Conservation (phyloP, 768 basidiomycete species). For the Boletus eberwhitei region DNA sequence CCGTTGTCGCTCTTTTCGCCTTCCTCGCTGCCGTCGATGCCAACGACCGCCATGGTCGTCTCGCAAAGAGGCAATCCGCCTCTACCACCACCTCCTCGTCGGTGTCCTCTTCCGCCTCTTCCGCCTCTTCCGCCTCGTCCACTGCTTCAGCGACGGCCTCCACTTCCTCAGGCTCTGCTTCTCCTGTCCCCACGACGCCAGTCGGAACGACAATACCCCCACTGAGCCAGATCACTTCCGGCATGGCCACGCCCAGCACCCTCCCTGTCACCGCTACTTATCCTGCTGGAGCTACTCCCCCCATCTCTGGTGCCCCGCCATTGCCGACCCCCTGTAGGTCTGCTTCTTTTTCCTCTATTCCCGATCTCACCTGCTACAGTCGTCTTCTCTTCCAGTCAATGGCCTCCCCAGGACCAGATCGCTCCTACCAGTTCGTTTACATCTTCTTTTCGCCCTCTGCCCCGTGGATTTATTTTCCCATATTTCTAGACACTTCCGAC, state of each 20-base stretch:
- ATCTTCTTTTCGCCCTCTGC: neutral
- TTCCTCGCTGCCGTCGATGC: conserved; percentile 39
- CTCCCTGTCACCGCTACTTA: conserved; percentile 51
- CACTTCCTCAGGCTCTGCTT: conserved; percentile 9
- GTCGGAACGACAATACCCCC: conserved; percentile 53
- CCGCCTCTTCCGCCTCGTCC: neutral
- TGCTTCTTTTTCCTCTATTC: neutral
- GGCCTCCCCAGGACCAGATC: conserved; percentile 62
- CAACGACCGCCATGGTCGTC: conserved; percentile 35
- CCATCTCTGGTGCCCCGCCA: conserved; percentile 60
- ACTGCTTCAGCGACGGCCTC: neutral
- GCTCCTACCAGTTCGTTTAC: conserved; percentile 53
- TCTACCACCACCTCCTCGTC: conserved; percentile 7
- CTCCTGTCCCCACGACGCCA: conserved; percentile 26
- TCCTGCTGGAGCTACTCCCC: conserved; percentile 56
- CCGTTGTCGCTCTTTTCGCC: conserved; percentile 45
- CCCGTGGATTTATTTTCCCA: neutral
- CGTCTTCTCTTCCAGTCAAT: conserved; percentile 43
- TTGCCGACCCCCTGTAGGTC: conserved; percentile 63
- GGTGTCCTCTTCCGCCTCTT: conserved; percentile 1
- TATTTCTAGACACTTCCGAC: conserved; percentile 33
- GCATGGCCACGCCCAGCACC: conserved; percentile 55
- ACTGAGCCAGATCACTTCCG: conserved; percentile 54
- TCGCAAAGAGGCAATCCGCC: conserved; percentile 37
- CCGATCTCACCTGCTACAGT: conserved; percentile 32